A percentile compares a stretch with the other conserved stretches of the same genome.
Conservation (phyloP, 306 rosid species). For the Cicer arietinum region DNA sequence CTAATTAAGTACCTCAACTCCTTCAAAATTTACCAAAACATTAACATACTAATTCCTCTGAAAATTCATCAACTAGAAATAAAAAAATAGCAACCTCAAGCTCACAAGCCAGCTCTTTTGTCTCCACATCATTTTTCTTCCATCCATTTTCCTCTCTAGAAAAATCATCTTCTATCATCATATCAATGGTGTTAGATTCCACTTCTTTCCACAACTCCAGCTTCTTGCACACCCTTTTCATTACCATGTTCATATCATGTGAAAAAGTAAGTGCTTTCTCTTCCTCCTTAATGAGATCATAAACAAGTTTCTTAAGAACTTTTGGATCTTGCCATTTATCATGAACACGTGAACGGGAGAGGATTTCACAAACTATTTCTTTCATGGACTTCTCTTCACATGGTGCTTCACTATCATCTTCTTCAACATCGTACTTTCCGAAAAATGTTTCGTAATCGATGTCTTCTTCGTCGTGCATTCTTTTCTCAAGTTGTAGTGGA, state of each 20-base stretch:
- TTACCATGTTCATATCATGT: slow-evolving; percentile 50
- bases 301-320: slow-evolving; percentile 62
- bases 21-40: slow-evolving; percentile 41
- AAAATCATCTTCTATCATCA: slow-evolving; percentile 82
- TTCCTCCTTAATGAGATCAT: slow-evolving; percentile 77
- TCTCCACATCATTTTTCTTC: slow-evolving; percentile 59
- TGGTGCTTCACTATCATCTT: slow-evolving; percentile 25
- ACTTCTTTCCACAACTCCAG: slow-evolving; percentile 77
- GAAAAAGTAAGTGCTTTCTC: slow-evolving; percentile 33
- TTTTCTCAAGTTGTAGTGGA: slow-evolving; percentile 79
- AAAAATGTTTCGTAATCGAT: slow-evolving; percentile 29
- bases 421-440: slow-evolving; percentile 50
- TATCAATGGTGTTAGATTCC: slow-evolving; percentile 73
- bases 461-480: slow-evolving; percentile 61
- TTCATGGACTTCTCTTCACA: slow-evolving; percentile 43
- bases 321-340: slow-evolving; percentile 42
- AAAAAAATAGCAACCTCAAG: slow-evolving; percentile 71
- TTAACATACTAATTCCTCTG: slow-evolving; percentile 63
- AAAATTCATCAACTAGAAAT: slow-evolving; percentile 68
- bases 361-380: slow-evolving; percentile 52
- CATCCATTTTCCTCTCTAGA: slow-evolving; percentile 58
- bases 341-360: slow-evolving; percentile 38
- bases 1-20: slow-evolving; percentile 44
- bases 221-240: slow-evolving; percentile 58
- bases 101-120: slow-evolving; percentile 58